Evolutionary conservation across 1,284 basidiomycete genomes (phyloP).

Genomic region (Papiliotrema laurentii): DNA sequence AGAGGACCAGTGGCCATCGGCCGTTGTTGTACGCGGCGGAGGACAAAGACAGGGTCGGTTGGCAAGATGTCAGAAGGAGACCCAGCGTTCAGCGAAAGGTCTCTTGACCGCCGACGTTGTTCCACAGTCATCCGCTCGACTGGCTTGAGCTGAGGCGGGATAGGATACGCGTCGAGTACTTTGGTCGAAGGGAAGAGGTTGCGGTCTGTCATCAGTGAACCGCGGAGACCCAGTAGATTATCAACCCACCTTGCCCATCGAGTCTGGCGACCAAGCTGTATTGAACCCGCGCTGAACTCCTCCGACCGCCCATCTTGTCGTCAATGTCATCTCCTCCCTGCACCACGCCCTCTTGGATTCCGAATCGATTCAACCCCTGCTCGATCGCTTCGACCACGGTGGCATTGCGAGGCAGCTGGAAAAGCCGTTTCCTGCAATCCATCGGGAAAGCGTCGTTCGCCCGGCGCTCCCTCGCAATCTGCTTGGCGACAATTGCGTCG

Average conservation of each 20-base stretch:
- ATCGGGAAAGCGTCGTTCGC: constrained; percentile 1
- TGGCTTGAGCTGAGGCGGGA: constrained; percentile 66
- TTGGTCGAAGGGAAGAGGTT: constrained; percentile 70
- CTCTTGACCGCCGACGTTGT: constrained; percentile 79
- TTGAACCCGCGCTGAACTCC: constrained; percentile 70
- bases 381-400: constrained; percentile 97
- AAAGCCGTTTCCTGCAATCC: constrained; percentile 63
- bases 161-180: constrained; percentile 75
- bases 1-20: constrained; percentile 66
- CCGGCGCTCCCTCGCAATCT: constrained; percentile 17
- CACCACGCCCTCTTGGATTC: constrained; percentile 89
- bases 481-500: constrained; percentile 77
- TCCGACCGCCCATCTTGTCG: constrained; percentile 75
- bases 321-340: constrained; percentile 97
- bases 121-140: constrained; percentile 60
- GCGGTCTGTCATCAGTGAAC: constrained; percentile 55
- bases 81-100: constrained; percentile 68
- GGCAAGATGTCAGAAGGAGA: constrained; percentile 67
- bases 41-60: constrained; percentile 82
- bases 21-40: constrained; percentile 64
- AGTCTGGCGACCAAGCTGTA: constrained; percentile 64
- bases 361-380: constrained; percentile 82
- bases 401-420: constrained; percentile 85
- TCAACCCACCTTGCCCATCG: constrained; percentile 64
- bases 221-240: constrained; percentile 7